phyloP scores from a whole-genome alignment of 2,329 filamentous ascomycete species.

The Cytospora paraplurivora region DNA sequence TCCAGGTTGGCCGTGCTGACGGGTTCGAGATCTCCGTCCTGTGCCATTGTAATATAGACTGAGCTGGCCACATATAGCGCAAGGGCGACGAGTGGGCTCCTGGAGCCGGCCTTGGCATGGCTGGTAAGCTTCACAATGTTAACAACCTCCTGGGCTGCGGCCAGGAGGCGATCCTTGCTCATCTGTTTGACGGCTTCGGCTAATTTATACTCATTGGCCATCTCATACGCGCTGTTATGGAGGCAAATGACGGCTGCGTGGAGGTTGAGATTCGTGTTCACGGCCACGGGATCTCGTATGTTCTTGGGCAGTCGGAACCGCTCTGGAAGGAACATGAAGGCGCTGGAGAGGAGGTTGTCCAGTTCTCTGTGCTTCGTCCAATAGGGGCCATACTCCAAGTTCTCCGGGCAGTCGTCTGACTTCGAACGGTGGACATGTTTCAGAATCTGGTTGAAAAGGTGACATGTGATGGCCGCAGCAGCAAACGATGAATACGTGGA shows the following conservation, averaged over 20 bases:
- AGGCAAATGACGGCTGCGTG: slow-evolving; percentile 87
- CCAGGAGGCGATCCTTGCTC: slow-evolving; percentile 72
- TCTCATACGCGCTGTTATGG: slow-evolving; percentile 86
- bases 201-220: slow-evolving; percentile 72
- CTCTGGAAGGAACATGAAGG: slow-evolving; percentile 77
- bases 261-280: slow-evolving; percentile 85
- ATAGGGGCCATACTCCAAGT: slow-evolving; percentile 74
- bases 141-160: slow-evolving; percentile 81
- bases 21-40: slow-evolving; percentile 60
- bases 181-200: slow-evolving; percentile 65
- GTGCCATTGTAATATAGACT: slow-evolving; percentile 80
- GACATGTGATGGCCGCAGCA: slow-evolving; percentile 71
- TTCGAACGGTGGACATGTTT: slow-evolving; percentile 76
- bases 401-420: slow-evolving; percentile 69
- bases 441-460: slow-evolving; percentile 79
- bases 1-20: slow-evolving; percentile 58
- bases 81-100: slow-evolving; percentile 78
- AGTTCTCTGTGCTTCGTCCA: slow-evolving; percentile 85
- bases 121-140: slow-evolving; percentile 79
- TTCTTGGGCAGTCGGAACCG: slow-evolving; percentile 71
- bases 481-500: slow-evolving; percentile 70
- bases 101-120: slow-evolving; percentile 66
- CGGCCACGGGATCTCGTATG: slow-evolving; percentile 68
- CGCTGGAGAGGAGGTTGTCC: slow-evolving; percentile 77
- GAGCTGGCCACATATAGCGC: slow-evolving; percentile 83